Base-by-base conservation (phyloP, 2,329 filamentous ascomycete species). In the Claviceps digitariae region DNA sequence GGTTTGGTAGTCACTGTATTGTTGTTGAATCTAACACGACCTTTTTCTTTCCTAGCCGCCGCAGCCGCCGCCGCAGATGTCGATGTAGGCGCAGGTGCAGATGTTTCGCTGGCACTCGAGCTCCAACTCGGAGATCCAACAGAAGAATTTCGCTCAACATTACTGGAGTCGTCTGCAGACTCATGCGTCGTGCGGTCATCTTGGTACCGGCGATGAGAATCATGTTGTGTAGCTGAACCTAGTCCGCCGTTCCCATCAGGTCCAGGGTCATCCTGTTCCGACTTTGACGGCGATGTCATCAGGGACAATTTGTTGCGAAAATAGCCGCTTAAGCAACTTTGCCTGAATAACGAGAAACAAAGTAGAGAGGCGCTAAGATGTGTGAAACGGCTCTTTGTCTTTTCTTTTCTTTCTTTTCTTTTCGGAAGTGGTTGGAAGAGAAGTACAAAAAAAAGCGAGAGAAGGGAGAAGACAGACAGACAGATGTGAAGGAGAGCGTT, bases 21-120 rank as follows among this genome's bases (percentile, higher is more conserved):
- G 62, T 72, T 75, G 59, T 75, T 75, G 58, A 75, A 75, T 7
- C 73, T 68, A 29, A 75, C 73, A 29, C 73, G 69, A 2, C 69
- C 72, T 57, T 74, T 75, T 56, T 75, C 73, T 49, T 67, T 71
- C 58, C 66, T 72, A n/a, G 45, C 50, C 2, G 54, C 52, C 1
- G 53, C 55, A 1, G 45, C 54, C 9, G 54, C 50, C 5, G 48
- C 54, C 0, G 54, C 38, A 43, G 36, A 7, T 10, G 44, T 15
- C 2, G 23, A 29, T 3, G 13, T 7, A 9, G 23, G n/a, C 9
- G 23, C 15, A 27, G 53, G n/a, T 25, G 15, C 27, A 21, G 53
- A 20, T 25, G 15, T 25, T 38, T 29, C 25, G 29, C 41, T 43
- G n/a, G 23, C 25, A 47, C 41, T 21, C 20, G 41, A 31, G 9